Conservation (phyloP, 495 filamentous ascomycete species). For the Lasiosphaeriaceae sp. region DNA sequence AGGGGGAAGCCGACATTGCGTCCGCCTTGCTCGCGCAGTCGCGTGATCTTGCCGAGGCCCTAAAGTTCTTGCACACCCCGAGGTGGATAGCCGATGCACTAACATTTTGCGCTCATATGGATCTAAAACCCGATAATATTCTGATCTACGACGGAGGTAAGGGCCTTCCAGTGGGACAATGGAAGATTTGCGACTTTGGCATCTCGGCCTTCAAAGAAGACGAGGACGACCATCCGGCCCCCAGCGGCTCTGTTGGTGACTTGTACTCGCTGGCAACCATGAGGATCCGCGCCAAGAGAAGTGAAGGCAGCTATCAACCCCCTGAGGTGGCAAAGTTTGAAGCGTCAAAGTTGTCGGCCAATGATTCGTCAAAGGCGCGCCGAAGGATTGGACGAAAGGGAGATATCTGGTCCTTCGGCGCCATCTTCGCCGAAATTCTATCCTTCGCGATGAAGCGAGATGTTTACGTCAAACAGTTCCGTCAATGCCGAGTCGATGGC, state of each 20-base stretch:
- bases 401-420: slow-evolving; percentile 7
- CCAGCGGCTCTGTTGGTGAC: background rate
- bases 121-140: slow-evolving; percentile 11
- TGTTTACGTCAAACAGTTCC: background rate
- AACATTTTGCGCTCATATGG: slow-evolving; percentile 5
- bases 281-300: background rate
- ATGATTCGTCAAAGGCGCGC: background rate
- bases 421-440: slow-evolving; percentile 6
- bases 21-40: background rate
- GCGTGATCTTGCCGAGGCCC: background rate
- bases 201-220: slow-evolving; percentile 10
- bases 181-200: slow-evolving; percentile 11
- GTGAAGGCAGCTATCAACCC: background rate
- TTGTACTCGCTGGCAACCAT: slow-evolving; percentile 1
- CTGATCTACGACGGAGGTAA: slow-evolving; percentile 1
- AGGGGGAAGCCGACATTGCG: background rate
- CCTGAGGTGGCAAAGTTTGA: background rate
- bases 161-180: background rate
- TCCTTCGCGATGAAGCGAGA: background rate
- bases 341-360: background rate
- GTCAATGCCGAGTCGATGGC: background rate
- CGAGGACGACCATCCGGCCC: background rate
- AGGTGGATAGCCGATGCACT: background rate
- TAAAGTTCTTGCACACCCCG: slow-evolving; percentile 5
- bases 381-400: background rate